Conservation (phyloP, 1,284 basidiomycete genomes). For the Microbotryomycetes sp. region DNA sequence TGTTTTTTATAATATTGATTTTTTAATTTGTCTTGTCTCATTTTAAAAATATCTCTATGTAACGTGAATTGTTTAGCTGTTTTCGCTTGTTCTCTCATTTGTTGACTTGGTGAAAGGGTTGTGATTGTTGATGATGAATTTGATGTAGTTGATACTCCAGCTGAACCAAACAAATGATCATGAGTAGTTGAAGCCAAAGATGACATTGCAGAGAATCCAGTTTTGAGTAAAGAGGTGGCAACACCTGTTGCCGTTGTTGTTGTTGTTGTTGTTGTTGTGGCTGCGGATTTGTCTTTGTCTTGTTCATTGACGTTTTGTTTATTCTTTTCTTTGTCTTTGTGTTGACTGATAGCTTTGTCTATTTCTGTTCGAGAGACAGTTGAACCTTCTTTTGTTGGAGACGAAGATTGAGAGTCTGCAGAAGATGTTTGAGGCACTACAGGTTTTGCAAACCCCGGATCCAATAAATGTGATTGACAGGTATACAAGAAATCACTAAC, state of each 20-base stretch:
- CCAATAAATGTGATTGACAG: constrained; percentile 18
- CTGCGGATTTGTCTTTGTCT: background rate
- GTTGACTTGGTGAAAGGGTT: constrained; percentile 4
- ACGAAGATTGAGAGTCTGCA: background rate
- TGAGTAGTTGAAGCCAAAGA: constrained; percentile 18
- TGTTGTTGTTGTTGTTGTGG: background rate
- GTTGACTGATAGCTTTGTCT: constrained; percentile 29
- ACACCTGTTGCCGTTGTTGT: background rate
- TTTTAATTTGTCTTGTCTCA: constrained; percentile 15
- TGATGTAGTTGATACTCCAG: constrained; percentile 1
- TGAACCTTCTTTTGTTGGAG: background rate
- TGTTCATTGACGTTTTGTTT: background rate
- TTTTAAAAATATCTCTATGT: constrained; percentile 18
- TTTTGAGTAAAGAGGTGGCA: constrained; percentile 12
- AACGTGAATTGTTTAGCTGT: constrained; percentile 17
- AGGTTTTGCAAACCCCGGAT: constrained; percentile 31
- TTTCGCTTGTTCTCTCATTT: constrained; percentile 1
- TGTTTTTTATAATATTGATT: constrained; percentile 26
- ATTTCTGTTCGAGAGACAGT: constrained; percentile 21
- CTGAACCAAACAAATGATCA: background rate
- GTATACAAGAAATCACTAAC: constrained; percentile 27
- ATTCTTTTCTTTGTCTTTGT: constrained; percentile 25
- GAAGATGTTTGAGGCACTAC: constrained; percentile 1
- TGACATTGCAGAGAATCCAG: constrained; percentile 19
- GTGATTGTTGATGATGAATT: constrained; percentile 16